Evolutionary conservation across 371 early-diverging fungal genomes (phyloP).

Genomic region (Dinochytrium kinnereticum): DNA sequence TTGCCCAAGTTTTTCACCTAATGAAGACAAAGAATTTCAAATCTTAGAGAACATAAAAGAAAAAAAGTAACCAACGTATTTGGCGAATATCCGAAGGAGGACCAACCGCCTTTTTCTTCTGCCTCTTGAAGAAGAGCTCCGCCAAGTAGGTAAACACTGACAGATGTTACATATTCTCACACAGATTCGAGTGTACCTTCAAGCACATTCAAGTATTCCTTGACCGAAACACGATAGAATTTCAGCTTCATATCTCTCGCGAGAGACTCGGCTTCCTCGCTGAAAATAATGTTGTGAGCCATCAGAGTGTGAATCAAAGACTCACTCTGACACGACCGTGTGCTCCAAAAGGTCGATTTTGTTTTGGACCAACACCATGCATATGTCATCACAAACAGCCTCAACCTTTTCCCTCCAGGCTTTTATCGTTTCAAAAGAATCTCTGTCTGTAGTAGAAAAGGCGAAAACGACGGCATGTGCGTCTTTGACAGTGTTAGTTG

Average conservation of each 20-base stretch:
- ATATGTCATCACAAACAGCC: slow-evolving; percentile 10
- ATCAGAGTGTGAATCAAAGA: neutral
- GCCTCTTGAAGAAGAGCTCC: slow-evolving; percentile 16
- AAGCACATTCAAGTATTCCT: slow-evolving; percentile 27
- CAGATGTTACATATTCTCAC: neutral
- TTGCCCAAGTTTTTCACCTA: neutral
- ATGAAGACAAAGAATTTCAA: neutral
- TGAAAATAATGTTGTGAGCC: neutral
- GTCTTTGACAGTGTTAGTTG: no score
- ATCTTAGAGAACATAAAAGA: neutral
- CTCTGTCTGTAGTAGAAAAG: slow-evolving; percentile 38
- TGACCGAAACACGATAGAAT: slow-evolving; percentile 36
- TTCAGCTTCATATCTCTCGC: slow-evolving; percentile 28
- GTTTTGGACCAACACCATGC: slow-evolving; percentile 37
- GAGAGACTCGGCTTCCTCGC: slow-evolving; percentile 34
- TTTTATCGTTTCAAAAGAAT: slow-evolving; percentile 30
- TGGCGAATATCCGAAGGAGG: neutral
- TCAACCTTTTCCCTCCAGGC: slow-evolving; percentile 34
- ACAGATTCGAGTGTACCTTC: slow-evolving; percentile 14
- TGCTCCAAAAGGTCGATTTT: slow-evolving; percentile 28
- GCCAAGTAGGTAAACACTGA: slow-evolving; percentile 29
- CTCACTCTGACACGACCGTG: slow-evolving; percentile 23
- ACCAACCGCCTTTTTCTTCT: slow-evolving; percentile 5
- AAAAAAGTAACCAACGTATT: neutral
- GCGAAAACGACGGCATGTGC: slow-evolving; percentile 33